Base-by-base conservation (phyloP, 305 asterid species). In the Plantago coronopus region DNA sequence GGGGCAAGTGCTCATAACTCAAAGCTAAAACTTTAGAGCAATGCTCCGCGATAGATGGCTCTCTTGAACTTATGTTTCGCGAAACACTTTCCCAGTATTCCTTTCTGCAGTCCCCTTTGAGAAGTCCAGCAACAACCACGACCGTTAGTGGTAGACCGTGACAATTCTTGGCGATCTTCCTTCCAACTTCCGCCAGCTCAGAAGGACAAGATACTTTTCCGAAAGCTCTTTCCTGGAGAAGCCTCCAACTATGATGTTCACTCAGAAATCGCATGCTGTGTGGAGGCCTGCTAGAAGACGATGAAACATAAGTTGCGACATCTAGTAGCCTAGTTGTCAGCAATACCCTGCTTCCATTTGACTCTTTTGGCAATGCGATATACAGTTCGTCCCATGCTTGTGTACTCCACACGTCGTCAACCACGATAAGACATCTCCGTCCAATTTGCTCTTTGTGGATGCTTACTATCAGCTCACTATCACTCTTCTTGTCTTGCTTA, bases 61-160 rank as follows among this genome's bases (percentile, higher is more conserved):
- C 19, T 7, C 61, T 13, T 38, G 69, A 61, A n/a, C 21, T 54
- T 17, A 69, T 14, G 21, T 27, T 57, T 15, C 29, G 49, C 1
- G 62, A 47, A 38, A 74, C 17, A 14, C 46, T 20, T 13, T 18
- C 40, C 77, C 80, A 71, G 23, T 42, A 22, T n/a, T 50, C 46
- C 2, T 0, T 10, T 5, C 9, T 42, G 38, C 15, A 47, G 21
- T 27, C 50, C 3, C 17, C 34, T 29, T 18, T 27, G 48, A 73
- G 69, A 18, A 68, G 67, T 8, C 77, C 70, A 11, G 67, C 68
- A n/a, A 70, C 38, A 46, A 68, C 66, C 40, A 37, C 67, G 63
- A 75, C 47, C 19, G 65, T n/a, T 7, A 76, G 74, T 14, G 81
- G 81, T 38, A 76, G 4, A 34, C 77, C 77, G 23, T 65, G 46